These are phyloP conservation scores for Skeletonema tropicum DNA, from an alignment of 108 stramenopile genomes.

Conservation along the genomic window DNA sequence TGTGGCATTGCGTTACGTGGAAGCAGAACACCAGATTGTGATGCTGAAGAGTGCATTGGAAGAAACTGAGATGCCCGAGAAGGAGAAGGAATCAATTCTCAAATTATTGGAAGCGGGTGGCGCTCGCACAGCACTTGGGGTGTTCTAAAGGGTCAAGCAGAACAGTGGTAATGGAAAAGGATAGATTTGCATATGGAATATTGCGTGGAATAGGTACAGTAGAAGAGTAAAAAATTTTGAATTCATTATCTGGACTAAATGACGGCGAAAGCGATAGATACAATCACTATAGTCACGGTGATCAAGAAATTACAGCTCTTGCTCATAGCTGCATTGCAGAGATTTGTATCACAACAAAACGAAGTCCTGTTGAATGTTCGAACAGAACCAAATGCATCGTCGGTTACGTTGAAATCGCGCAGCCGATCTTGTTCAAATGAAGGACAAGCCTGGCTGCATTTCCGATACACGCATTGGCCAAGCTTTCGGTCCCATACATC, in stretches of 20 bases:
- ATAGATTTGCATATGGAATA: too few species aligned
- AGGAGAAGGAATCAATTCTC: constrained; percentile 72
- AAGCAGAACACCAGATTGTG: constrained; percentile 82
- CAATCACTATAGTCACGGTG: not conserved
- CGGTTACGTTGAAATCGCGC: constrained; percentile 18
- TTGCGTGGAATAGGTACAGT: too few species aligned
- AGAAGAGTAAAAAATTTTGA: not conserved
- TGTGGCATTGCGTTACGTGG: constrained; percentile 79
- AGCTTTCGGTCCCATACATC: constrained; percentile 42
- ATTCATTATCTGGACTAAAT: not conserved
- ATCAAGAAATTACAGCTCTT: not conserved
- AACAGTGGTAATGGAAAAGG: not conserved
- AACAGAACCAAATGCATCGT: not conserved
- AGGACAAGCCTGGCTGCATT: constrained; percentile 29
- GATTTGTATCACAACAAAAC: constrained; percentile 34
- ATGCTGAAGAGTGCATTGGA: constrained; percentile 59
- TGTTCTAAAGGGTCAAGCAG: constrained; percentile 33
- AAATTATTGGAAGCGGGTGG: constrained; percentile 83
- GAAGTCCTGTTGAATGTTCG: constrained; percentile 31
- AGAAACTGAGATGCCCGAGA: constrained; percentile 61
- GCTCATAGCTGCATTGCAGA: constrained; percentile 30
- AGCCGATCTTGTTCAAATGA: constrained; percentile 21
- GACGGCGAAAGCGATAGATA: not conserved
- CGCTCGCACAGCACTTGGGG: constrained; percentile 74
- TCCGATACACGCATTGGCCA: constrained; percentile 44